A percentile compares a stretch with the other conserved stretches of the same genome.
These are phyloP conservation scores for Populus hybrid DNA, from an alignment of 441 rosid genomes.

Conservation along the genomic window DNA sequence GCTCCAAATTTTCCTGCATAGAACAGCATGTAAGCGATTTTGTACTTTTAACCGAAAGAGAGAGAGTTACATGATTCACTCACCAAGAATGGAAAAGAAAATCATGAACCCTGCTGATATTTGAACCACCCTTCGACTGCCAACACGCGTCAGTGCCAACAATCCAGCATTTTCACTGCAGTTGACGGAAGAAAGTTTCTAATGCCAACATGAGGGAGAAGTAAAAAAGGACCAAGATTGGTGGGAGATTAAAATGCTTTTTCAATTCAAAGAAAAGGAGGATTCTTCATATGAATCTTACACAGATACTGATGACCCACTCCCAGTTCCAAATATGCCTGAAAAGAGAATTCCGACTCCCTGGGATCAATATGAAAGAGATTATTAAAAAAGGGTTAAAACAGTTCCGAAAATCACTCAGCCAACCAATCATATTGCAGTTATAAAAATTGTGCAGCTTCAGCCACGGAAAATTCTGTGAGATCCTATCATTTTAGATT, in stretches of 20 bases:
- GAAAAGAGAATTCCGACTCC: constrained; percentile 91
- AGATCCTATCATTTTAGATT: background rate
- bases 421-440: background rate
- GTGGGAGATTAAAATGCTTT: background rate
- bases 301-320: constrained; percentile 85
- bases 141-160: constrained; percentile 86
- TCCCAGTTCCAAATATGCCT: constrained; percentile 92
- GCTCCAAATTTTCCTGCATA: constrained; percentile 92
- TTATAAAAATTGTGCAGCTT: background rate
- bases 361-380: constrained; percentile 29
- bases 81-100: constrained; percentile 94
- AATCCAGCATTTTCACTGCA: constrained; percentile 93
- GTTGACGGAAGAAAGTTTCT: constrained; percentile 4
- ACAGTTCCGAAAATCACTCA: background rate
- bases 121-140: constrained; percentile 93
- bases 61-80: constrained; percentile 11
- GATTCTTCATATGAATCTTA: constrained; percentile 36
- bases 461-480: background rate
- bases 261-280: constrained; percentile 1
- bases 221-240: background rate
- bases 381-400: background rate
- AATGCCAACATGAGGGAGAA: constrained; percentile 5
- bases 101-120: constrained; percentile 97
- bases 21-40: constrained; percentile 4
- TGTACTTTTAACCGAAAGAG: background rate